These are phyloP conservation scores for Xylona heveae DNA, from an alignment of 495 filamentous ascomycete genomes.

Conservation along the genomic window DNA sequence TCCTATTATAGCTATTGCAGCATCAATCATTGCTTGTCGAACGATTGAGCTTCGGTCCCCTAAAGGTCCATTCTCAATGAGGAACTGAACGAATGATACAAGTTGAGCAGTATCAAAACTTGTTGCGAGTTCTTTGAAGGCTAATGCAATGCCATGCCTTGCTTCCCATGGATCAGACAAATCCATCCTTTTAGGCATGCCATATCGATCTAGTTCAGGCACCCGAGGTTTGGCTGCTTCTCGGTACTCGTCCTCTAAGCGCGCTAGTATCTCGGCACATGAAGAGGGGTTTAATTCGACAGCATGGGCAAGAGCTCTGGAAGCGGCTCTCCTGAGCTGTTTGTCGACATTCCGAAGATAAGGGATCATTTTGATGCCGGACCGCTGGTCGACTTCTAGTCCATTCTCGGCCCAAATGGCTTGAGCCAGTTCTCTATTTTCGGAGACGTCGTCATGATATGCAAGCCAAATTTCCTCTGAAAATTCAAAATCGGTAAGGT, in stretches of 20 bases:
- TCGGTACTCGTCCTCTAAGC: constrained; percentile 45
- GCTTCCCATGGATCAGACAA: constrained; percentile 74
- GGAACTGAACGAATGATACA: constrained; percentile 57
- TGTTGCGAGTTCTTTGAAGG: constrained; percentile 58
- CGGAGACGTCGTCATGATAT: constrained; percentile 74
- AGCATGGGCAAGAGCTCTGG: constrained; percentile 57
- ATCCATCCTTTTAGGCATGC: constrained; percentile 76
- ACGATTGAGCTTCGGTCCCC: constrained; percentile 59
- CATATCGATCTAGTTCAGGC: constrained; percentile 71
- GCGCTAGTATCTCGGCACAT: constrained; percentile 34
- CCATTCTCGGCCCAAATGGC: constrained; percentile 91
- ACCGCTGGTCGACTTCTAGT: constrained; percentile 44
- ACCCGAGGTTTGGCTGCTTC: constrained; percentile 61
- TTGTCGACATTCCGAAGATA: constrained; percentile 60
- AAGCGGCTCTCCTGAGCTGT: constrained; percentile 66
- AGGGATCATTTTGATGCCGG: constrained; percentile 41
- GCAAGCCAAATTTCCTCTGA: constrained; percentile 85
- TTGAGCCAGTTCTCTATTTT: constrained; percentile 64
- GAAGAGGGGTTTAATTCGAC: constrained; percentile 32
- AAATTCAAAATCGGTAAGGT: constrained; percentile 66
- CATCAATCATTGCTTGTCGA: constrained; percentile 79
- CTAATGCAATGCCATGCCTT: constrained; percentile 67
- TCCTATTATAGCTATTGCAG: constrained; percentile 61
- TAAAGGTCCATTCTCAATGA: constrained; percentile 68
- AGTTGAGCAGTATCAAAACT: constrained; percentile 45